phyloP scores from a whole-genome alignment of 2,329 filamentous ascomycete genomes.

The Hymenoscyphus repandus region DNA sequence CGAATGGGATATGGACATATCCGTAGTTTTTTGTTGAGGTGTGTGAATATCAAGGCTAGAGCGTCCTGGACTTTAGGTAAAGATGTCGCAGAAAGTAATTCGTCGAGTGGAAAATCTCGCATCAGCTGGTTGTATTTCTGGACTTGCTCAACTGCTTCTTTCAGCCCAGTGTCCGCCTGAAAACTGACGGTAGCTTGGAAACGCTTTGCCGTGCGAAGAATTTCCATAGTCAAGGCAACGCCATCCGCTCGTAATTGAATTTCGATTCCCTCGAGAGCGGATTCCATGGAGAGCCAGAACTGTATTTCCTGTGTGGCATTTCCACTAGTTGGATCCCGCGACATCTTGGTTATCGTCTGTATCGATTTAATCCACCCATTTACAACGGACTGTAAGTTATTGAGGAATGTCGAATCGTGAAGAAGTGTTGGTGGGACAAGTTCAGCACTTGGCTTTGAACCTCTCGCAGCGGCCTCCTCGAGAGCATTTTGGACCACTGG shows the following conservation, averaged over 20 bases:
- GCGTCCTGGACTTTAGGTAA: conserved; percentile 85
- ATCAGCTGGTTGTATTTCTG: conserved; percentile 99
- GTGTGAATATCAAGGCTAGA: conserved; percentile 81
- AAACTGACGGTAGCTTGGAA: conserved; percentile 98
- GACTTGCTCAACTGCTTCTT: conserved; percentile 92
- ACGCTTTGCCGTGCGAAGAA: conserved; percentile 93
- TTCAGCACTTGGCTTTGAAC: conserved; percentile 68
- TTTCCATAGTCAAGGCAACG: conserved; percentile 85
- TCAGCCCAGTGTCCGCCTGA: conserved; percentile 88
- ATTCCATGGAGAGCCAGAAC: conserved; percentile 98
- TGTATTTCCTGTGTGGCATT: conserved; percentile 97
- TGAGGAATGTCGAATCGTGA: conserved; percentile 86
- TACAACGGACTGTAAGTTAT: conserved; percentile 86
- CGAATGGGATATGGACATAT: conserved; percentile 94
- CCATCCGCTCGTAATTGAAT: conserved; percentile 82
- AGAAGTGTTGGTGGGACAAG: conserved; percentile 71
- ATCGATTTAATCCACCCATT: conserved; percentile 99
- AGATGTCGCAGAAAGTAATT: conserved; percentile 87
- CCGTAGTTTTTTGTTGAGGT: conserved; percentile 96
- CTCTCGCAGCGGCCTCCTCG: conserved; percentile 65
- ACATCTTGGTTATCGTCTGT: conserved; percentile 90
- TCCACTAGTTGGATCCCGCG: conserved; percentile 68
- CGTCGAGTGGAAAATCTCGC: conserved; percentile 95
- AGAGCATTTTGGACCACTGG: conserved; percentile 82
- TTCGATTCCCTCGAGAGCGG: conserved; percentile 86